phyloP scores from a whole-genome alignment of 805 yeast genomes.

The Priceomyces fermenticarens region DNA sequence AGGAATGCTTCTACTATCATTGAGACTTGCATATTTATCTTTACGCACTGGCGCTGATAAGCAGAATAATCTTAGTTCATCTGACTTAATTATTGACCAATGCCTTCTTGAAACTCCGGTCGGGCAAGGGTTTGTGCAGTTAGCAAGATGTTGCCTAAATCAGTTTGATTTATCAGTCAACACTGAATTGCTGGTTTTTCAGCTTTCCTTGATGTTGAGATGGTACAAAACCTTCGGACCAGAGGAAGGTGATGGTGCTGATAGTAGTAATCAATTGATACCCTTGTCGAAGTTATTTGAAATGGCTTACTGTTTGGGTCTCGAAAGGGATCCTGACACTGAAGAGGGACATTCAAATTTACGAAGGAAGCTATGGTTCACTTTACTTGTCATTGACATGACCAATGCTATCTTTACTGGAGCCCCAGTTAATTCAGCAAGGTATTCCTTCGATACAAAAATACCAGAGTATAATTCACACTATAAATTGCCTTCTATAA shows the following conservation, averaged over 20 bases:
- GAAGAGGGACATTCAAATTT: slow-evolving; percentile 33
- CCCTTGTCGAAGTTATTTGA: slow-evolving; percentile 27
- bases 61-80: too few species aligned
- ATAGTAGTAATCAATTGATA: slow-evolving; percentile 27
- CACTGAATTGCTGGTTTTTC: slow-evolving; percentile 50
- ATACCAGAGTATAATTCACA: neutral
- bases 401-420: slow-evolving; percentile 6
- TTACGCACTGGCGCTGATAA: neutral
- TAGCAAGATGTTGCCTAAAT: slow-evolving; percentile 34
- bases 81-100: too few species aligned
- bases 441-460: slow-evolving; percentile 9
- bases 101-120: slow-evolving; percentile 6
- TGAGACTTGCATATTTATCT: slow-evolving; percentile 9
- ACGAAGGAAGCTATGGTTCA: slow-evolving; percentile 60
- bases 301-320: slow-evolving; percentile 44
- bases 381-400: slow-evolving; percentile 22
- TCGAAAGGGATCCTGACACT: slow-evolving; percentile 42
- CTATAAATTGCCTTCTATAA: too few species aligned
- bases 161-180: slow-evolving; percentile 32
- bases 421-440: slow-evolving; percentile 1
- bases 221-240: slow-evolving; percentile 49
- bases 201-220: slow-evolving; percentile 51
- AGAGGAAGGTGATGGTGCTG: slow-evolving; percentile 57
- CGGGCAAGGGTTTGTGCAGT: slow-evolving; percentile 22
- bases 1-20: slow-evolving; percentile 29